Percentiles rank a stretch among this genome's conserved stretches.
Evolutionary conservation across 306 rosid species (phyloP).

Genomic region (Cercis canadensis): DNA sequence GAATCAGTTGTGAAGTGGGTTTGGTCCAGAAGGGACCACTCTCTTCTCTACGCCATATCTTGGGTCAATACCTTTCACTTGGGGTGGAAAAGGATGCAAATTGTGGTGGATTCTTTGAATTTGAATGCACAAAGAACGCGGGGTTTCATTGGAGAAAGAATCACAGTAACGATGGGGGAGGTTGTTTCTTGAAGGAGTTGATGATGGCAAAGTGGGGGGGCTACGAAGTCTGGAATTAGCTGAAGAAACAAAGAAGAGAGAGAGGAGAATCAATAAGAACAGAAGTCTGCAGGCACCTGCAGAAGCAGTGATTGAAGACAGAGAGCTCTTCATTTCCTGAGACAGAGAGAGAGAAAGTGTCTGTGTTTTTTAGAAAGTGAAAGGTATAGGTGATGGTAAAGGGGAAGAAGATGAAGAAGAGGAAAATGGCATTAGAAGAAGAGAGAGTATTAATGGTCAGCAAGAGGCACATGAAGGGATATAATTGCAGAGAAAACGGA

Average conservation of each 20-base stretch:
- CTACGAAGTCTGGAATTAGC: constrained; percentile 22
- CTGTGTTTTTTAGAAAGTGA: not conserved
- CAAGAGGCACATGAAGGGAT: constrained; percentile 73
- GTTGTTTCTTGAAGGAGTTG: constrained; percentile 39
- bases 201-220: not conserved
- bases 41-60: constrained; percentile 87
- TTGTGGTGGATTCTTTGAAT: constrained; percentile 49
- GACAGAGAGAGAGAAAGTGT: constrained; percentile 34
- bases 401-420: constrained; percentile 5
- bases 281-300: constrained; percentile 13
- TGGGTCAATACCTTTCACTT: constrained; percentile 56
- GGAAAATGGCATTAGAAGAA: constrained; percentile 4
- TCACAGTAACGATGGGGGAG: constrained; percentile 49
- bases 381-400: not conserved
- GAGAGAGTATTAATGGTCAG: constrained; percentile 55
- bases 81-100: constrained; percentile 29
- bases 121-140: constrained; percentile 71
- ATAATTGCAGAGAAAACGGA: constrained; percentile 42
- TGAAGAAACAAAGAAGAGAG: constrained; percentile 33
- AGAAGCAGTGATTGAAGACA: constrained; percentile 47
- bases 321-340: constrained; percentile 61
- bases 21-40: constrained; percentile 91
- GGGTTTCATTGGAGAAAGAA: constrained; percentile 54
- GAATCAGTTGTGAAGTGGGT: constrained; percentile 92
- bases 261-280: constrained; percentile 24